Evolutionary conservation across 768 basidiomycete genomes (phyloP).

Genomic region (Lyophyllum semitale): DNA sequence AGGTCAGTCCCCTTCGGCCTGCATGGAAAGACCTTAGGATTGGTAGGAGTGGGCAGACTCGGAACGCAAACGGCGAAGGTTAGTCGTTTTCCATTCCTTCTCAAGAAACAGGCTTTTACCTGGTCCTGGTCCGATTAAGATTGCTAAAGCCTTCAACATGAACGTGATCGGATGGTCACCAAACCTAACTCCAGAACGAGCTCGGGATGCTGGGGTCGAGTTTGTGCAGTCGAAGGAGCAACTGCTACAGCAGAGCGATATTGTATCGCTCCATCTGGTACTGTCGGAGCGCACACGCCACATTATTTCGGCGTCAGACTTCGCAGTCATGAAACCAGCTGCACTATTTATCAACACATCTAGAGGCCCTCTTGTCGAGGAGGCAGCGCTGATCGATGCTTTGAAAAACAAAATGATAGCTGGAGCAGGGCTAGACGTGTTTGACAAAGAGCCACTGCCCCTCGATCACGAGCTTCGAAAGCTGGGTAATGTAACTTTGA

Average conservation of each 20-base stretch:
- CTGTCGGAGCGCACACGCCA: slow-evolving; percentile 51
- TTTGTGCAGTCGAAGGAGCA: slow-evolving; percentile 52
- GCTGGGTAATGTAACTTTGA: slow-evolving; percentile 55
- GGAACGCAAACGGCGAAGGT: slow-evolving; percentile 56
- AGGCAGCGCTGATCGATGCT: slow-evolving; percentile 50
- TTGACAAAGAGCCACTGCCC: slow-evolving; percentile 65
- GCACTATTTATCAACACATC: slow-evolving; percentile 69
- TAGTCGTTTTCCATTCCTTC: slow-evolving; percentile 7
- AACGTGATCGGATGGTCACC: slow-evolving; percentile 66
- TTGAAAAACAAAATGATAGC: slow-evolving; percentile 48
- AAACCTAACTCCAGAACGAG: slow-evolving; percentile 59
- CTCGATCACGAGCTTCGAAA: slow-evolving; percentile 54
- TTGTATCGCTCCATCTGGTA: slow-evolving; percentile 65
- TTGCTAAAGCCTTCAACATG: slow-evolving; percentile 63
- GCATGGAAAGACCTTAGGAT: slow-evolving; percentile 54
- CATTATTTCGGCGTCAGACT: slow-evolving; percentile 47
- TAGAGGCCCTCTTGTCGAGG: slow-evolving; percentile 66
- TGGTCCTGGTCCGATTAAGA: slow-evolving; percentile 33
- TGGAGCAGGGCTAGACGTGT: slow-evolving; percentile 69
- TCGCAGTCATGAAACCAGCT: slow-evolving; percentile 56
- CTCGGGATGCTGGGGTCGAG: slow-evolving; percentile 50
- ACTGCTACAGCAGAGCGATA: slow-evolving; percentile 53
- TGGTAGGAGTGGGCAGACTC: slow-evolving; percentile 63
- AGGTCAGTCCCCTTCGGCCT: slow-evolving; percentile 50
- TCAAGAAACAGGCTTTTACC: background rate